A percentile compares a stretch with the other conserved stretches of the same genome.
phyloP scores from a whole-genome alignment of 2,329 filamentous ascomycete species.

The Aureobasidium sp. region DNA sequence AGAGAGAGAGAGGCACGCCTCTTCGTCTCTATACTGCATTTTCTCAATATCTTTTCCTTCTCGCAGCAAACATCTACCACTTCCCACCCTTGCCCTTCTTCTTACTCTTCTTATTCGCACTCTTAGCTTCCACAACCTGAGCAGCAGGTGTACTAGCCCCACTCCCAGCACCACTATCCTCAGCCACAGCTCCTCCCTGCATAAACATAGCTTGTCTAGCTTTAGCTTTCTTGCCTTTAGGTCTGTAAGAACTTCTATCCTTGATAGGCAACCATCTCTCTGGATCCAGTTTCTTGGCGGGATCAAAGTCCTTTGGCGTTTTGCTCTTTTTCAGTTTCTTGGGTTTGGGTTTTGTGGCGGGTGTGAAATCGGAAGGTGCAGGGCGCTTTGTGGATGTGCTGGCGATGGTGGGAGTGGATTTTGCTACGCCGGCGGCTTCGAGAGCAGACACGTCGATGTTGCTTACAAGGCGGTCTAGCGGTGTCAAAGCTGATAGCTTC shows the following conservation, averaged over 20 bases:
- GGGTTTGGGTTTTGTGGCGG: conserved; percentile 40
- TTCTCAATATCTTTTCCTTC: neutral
- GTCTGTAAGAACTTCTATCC: conserved; percentile 79
- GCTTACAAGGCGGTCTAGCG: conserved; percentile 53
- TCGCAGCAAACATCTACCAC: conserved; percentile 5
- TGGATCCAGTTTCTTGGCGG: conserved; percentile 72
- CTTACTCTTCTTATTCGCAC: conserved; percentile 33
- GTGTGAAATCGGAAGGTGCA: conserved; percentile 26
- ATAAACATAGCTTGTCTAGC: conserved; percentile 59
- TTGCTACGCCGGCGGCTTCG: conserved; percentile 56
- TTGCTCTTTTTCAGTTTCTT: conserved; percentile 52
- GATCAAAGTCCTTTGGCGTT: conserved; percentile 65
- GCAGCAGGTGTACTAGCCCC: conserved; percentile 24
- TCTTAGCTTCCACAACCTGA: conserved; percentile 31
- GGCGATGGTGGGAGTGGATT: conserved; percentile 21
- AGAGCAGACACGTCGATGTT: conserved; percentile 55
- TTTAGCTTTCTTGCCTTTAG: conserved; percentile 85
- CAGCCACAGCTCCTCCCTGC: conserved; percentile 70
- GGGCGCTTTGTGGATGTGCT: conserved; percentile 37
- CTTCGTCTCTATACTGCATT: neutral
- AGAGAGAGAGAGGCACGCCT: too few species aligned
- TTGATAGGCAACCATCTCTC: conserved; percentile 90
- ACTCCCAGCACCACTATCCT: conserved; percentile 32
- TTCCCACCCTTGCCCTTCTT: conserved; percentile 24
- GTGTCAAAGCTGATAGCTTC: conserved; percentile 49